Evolutionary conservation across 306 rosid genomes (phyloP), one percentile per base, ranked within the genome.

Genomic region (Castanopsis chinensis): DNA sequence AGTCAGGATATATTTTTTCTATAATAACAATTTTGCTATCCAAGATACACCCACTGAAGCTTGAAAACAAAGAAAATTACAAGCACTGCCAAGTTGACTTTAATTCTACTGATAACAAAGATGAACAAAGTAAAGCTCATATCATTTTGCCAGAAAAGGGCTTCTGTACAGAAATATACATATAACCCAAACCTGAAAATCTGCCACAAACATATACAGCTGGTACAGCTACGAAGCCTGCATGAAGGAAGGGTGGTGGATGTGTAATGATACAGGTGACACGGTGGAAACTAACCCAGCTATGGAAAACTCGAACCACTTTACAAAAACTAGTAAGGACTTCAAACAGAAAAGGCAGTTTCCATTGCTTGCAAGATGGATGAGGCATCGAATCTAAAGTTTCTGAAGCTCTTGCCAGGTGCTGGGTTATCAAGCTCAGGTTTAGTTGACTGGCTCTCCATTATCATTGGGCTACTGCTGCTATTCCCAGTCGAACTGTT

Each of bases 291-390:
- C 76, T 75, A 80, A 80, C 74, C 84, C 71, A 63, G 80, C 77
- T 30, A 73, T 53, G 67, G 43, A 74, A 76, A 78, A 72, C 85
- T 76, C 20, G 7, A 69, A 69, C 51, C 64, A 49, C 74, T 88
- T 81, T 73, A 90, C 88, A 92, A 27, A 51, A 73, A 69, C 64
- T 28, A 69, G 75, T n/a, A 23, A 63, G 23, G 73, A 71, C 55
- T 72, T 88, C 90, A 89, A 55, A 87, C 71, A 85, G 86, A 75
- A 81, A 90, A 93, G 68, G 85, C 90, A 80, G 89, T 71, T 68
- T 91, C 95, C 94, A 95, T 88, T 37, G 97, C 94, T 71, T 81
- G 95, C 32, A 90, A 83, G 72, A 95, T 84, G 25, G 94, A 59
- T 67, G 85, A 84, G 70, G 86, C 76, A 17, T 86, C 94, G 61